phyloP scores from a whole-genome alignment of 2,329 filamentous ascomycete genomes.

The Aspergillus bombycis region DNA sequence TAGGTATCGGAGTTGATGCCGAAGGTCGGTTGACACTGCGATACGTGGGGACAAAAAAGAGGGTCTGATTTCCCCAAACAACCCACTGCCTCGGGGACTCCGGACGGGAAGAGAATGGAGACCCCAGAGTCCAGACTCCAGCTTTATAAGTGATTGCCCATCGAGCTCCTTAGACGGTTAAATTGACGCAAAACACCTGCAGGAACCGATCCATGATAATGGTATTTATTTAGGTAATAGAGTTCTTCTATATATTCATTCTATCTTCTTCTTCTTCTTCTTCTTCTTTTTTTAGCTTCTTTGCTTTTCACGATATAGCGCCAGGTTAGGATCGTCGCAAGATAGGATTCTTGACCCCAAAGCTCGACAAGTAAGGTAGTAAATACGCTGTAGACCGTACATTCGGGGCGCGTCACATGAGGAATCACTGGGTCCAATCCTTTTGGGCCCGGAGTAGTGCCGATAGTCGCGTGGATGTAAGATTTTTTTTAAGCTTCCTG shows the following conservation, averaged over 20 bases:
- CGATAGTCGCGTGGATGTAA: conserved; percentile 1
- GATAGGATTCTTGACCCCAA: neutral
- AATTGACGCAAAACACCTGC: conserved; percentile 1
- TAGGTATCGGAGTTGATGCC: conserved; percentile 1
- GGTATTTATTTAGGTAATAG: neutral
- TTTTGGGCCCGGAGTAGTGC: conserved; percentile 4
- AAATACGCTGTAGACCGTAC: neutral
- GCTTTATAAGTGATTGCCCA: conserved; percentile 1
- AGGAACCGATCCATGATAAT: conserved; percentile 1
- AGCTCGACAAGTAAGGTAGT: neutral
- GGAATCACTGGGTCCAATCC: neutral
- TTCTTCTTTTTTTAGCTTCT: neutral
- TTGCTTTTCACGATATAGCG: neutral
- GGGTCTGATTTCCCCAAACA: conserved; percentile 6
- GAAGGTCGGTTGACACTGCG: conserved; percentile 5
- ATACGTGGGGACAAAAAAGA: conserved; percentile 6
- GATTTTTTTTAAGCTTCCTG: conserved; percentile 3
- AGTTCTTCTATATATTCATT: neutral
- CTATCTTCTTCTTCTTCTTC: neutral
- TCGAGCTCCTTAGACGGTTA: neutral
- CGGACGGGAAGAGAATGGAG: neutral
- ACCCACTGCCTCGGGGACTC: conserved; percentile 6
- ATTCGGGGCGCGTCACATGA: conserved; percentile 3
- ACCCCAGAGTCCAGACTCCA: conserved; percentile 10
- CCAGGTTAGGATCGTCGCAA: neutral